Evolutionary conservation across 306 rosid genomes (phyloP).

Genomic region (Trifolium dubium): DNA sequence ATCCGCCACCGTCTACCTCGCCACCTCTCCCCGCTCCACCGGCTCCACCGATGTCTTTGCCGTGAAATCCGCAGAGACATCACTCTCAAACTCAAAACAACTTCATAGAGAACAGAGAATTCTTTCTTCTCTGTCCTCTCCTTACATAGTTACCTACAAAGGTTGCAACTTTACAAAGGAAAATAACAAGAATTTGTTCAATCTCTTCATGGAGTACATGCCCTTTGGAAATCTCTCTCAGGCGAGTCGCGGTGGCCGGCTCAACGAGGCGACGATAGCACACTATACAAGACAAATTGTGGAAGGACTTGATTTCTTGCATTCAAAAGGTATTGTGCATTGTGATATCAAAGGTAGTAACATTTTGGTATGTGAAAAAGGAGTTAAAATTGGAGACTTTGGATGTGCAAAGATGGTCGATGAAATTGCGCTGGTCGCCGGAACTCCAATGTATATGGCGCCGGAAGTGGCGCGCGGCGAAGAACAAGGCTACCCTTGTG

Average conservation of each 20-base stretch:
- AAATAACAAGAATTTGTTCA: slow-evolving; percentile 48
- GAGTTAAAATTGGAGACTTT: slow-evolving; percentile 82
- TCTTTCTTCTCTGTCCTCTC: slow-evolving; percentile 65
- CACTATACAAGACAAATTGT: slow-evolving; percentile 53
- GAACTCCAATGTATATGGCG: slow-evolving; percentile 94
- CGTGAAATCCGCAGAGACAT: slow-evolving; percentile 71
- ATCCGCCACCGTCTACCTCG: slow-evolving; percentile 86
- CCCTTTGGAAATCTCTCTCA: slow-evolving; percentile 64
- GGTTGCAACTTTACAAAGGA: slow-evolving; percentile 68
- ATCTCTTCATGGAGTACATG: slow-evolving; percentile 80
- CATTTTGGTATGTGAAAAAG: slow-evolving; percentile 62
- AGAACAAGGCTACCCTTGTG: slow-evolving; percentile 73
- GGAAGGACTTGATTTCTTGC: slow-evolving; percentile 70
- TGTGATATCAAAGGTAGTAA: slow-evolving; percentile 89
- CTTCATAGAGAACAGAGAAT: slow-evolving; percentile 68
- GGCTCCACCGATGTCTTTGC: slow-evolving; percentile 51
- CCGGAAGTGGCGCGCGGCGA: slow-evolving; percentile 96
- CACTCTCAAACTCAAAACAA: slow-evolving; percentile 51
- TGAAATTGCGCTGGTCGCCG: slow-evolving; percentile 37
- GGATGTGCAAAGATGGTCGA: slow-evolving; percentile 67
- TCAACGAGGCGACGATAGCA: slow-evolving; percentile 51
- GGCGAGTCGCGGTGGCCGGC: slow-evolving; percentile 44
- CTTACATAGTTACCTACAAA: slow-evolving; percentile 60
- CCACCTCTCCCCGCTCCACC: slow-evolving; percentile 47
- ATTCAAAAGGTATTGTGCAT: slow-evolving; percentile 76